Conservation (phyloP, 371 early-diverging fungal species). For the Mucor plumbeus region DNA sequence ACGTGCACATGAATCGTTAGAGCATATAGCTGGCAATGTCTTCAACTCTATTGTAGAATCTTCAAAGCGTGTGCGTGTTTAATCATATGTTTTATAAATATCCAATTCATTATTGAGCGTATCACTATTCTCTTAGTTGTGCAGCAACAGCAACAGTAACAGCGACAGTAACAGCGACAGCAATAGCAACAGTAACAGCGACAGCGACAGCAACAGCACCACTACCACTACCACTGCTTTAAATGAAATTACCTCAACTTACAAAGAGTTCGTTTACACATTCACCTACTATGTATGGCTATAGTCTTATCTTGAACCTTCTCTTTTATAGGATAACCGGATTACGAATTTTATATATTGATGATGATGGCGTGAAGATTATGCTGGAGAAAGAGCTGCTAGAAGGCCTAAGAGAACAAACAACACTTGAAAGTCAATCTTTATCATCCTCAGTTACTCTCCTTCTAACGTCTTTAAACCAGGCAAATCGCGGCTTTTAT, state of each 20-base stretch:
- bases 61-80: constrained; percentile 13
- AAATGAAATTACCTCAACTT: constrained; percentile 14
- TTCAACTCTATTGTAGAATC: constrained; percentile 17
- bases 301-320: constrained; percentile 21
- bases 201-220: constrained; percentile 8
- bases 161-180: not conserved
- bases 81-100: constrained; percentile 14
- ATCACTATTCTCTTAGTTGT: constrained; percentile 17
- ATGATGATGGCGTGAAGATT: constrained; percentile 19
- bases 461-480: constrained; percentile 17
- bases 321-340: constrained; percentile 23
- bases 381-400: constrained; percentile 18
- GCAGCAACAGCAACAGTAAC: constrained; percentile 13
- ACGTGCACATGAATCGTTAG: constrained; percentile 16
- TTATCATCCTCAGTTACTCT: constrained; percentile 18
- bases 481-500: constrained; percentile 18
- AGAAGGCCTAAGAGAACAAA: constrained; percentile 13
- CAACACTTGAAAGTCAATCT: constrained; percentile 14
- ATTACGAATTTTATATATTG: constrained; percentile 17
- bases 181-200: not conserved
- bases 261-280: constrained; percentile 18
- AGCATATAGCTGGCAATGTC: constrained; percentile 15
- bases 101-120: constrained; percentile 10
- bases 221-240: not conserved
- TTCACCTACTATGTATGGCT: constrained; percentile 17